These are phyloP conservation scores for Ceratocystis lukuohia DNA, from an alignment of 2,329 filamentous ascomycete genomes.

Conservation along the genomic window DNA sequence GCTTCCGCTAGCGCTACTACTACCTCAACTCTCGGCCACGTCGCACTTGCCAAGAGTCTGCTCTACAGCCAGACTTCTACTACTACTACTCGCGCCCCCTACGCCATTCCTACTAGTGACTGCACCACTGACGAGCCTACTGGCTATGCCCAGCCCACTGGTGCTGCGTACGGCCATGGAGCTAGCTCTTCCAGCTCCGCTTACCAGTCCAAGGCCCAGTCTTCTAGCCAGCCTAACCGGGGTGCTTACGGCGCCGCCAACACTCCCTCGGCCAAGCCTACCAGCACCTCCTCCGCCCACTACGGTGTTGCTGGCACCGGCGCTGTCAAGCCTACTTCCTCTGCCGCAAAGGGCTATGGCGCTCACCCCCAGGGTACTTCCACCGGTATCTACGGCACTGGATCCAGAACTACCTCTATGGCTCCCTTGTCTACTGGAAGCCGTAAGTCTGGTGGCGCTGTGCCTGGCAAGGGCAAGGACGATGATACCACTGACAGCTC, in stretches of 20 bases:
- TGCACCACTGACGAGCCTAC: background rate
- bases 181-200: conserved; percentile 2
- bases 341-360: background rate
- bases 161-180: background rate
- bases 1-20: background rate
- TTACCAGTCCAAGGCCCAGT: background rate
- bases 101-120: background rate
- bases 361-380: background rate
- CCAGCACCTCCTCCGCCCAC: background rate
- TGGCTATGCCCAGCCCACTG: background rate
- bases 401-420: background rate
- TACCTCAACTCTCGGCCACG: no score
- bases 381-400: background rate
- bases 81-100: background rate
- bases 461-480: conserved; percentile 3
- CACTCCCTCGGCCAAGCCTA: background rate
- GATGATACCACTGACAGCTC: background rate
- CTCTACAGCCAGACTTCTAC: background rate
- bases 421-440: background rate
- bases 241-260: background rate
- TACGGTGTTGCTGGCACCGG: background rate
- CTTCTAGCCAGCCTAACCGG: background rate
- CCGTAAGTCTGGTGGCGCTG: background rate
- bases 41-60: background rate
- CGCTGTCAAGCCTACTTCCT: background rate